Evolutionary conservation across 2,329 filamentous ascomycete genomes (phyloP), one percentile per base, ranked within the genome.

Genomic region (Penicillium brasilianum): DNA sequence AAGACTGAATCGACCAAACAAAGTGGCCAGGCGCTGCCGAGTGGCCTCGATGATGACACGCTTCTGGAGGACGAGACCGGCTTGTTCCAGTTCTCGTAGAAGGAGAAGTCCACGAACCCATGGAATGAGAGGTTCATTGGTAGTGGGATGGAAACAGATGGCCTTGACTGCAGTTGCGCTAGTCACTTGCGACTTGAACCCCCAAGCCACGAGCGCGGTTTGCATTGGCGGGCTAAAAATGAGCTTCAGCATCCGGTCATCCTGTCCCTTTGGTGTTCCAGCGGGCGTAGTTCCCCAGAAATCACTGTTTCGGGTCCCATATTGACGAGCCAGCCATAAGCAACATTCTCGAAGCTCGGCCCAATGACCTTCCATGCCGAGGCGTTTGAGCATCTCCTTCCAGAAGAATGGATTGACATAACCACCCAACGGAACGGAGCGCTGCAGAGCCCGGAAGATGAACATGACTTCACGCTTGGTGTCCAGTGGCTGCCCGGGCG

Each of bases 361-460:
- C 68, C 86, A 81, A 16, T 81, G 78, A 8, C 82, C 77, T 9
- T 77, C 71, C 84, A 87, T 88, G 4, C 87, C 88, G 49, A 85
- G 81, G 30, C 87, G 82, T 49, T 84, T 84, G 44, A 90, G 69
- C 10, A 88, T 77, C 69, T 89, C 86, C 50, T 76, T 73, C 88
- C 87, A 90, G 16, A 77, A 69, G 28, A 64, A 73, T 3, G 78
- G 74, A 22, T 76, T 76, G 25, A 85, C 75, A 58, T 74, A 65
- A 57, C 75, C 74, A 18, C 80, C 81, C 41, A 73, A 76, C 61
- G 80, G 74, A 54, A 85, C 77, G 44, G 84, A 76, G 50, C 76
- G 74, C 57, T 83, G 79, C 34, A 83, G 76, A 20, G 84, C 72
- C 32, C 80, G 81, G 4, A 82, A 76, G 50, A 84, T 74, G 68